phyloP scores from a whole-genome alignment of 176 grass and related monocot species.

The Hsuehochloa calcarea region DNA sequence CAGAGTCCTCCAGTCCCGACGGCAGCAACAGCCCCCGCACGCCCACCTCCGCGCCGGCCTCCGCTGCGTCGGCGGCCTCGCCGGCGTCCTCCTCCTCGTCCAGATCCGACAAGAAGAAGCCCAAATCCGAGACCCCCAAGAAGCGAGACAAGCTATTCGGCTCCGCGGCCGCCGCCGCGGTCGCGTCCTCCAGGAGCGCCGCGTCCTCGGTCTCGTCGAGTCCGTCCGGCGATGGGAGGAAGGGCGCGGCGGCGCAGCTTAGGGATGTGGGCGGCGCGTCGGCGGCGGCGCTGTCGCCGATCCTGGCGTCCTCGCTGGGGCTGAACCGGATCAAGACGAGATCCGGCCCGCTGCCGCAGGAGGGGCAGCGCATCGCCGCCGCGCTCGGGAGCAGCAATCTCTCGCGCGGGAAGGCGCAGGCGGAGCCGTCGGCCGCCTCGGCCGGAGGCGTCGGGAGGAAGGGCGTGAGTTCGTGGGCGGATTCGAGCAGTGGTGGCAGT shows the following conservation, averaged over 20 bases:
- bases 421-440: constrained; percentile 21
- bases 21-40: constrained; percentile 93
- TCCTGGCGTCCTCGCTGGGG: constrained; percentile 96
- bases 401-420: constrained; percentile 56
- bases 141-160: constrained; percentile 52
- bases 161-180: constrained; percentile 30
- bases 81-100: constrained; percentile 49
- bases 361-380: constrained; percentile 70
- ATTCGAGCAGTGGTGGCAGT: constrained; percentile 26
- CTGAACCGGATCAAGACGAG: constrained; percentile 99
- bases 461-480: constrained; percentile 42
- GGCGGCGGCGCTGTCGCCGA: constrained; percentile 60
- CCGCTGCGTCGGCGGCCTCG: constrained; percentile 25
- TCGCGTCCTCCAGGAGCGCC: constrained; percentile 33
- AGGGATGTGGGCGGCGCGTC: constrained; percentile 41
- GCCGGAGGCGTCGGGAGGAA: constrained; percentile 30
- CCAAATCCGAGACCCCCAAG: constrained; percentile 67
- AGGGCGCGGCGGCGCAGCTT: constrained; percentile 28
- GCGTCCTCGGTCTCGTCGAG: constrained; percentile 39
- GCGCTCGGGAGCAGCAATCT: constrained; percentile 83
- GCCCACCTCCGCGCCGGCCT: constrained; percentile 46
- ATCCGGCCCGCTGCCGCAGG: constrained; percentile 97
- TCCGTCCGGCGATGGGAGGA: constrained; percentile 41
- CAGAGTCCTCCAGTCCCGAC: constrained; percentile 76
- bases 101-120: constrained; percentile 94